Evolutionary conservation across 371 early-diverging fungal species (phyloP).

Genomic region (Nematocida sp.): DNA sequence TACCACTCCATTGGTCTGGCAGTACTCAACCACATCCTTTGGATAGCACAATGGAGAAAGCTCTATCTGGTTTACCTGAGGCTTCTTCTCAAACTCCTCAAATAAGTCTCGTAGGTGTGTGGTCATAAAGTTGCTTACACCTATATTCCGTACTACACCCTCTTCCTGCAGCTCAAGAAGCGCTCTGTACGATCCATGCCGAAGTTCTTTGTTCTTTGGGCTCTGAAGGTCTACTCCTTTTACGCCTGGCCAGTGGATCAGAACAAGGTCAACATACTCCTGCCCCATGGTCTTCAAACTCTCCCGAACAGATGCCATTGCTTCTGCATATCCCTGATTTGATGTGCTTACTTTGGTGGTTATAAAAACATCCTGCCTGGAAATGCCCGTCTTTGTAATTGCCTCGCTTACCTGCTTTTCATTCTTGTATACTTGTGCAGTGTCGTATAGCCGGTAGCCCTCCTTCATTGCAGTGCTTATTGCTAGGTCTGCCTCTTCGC

Average conservation of each 20-base stretch:
- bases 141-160: constrained; percentile 72
- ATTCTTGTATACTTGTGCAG: constrained; percentile 75
- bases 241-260: constrained; percentile 77
- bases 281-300: constrained; percentile 75
- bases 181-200: constrained; percentile 46
- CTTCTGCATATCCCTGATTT: constrained; percentile 72
- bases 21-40: constrained; percentile 73
- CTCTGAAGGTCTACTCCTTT: constrained; percentile 47
- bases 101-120: constrained; percentile 73
- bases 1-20: constrained; percentile 73
- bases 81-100: constrained; percentile 74
- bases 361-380: constrained; percentile 77
- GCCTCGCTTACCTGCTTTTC: constrained; percentile 78
- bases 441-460: constrained; percentile 78
- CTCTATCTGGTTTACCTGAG: constrained; percentile 81
- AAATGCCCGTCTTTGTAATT: constrained; percentile 73
- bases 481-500: constrained; percentile 70
- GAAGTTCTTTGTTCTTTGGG: constrained; percentile 42
- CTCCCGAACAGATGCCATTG: constrained; percentile 69
- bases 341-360: constrained; percentile 80
- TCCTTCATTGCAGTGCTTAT: constrained; percentile 72
- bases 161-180: constrained; percentile 53
- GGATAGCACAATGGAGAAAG: constrained; percentile 81
- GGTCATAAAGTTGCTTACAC: constrained; percentile 77
- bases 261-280: constrained; percentile 81